Evolutionary conservation across 2,329 filamentous ascomycete genomes (phyloP).

Genomic region (Colletotrichum lini): DNA sequence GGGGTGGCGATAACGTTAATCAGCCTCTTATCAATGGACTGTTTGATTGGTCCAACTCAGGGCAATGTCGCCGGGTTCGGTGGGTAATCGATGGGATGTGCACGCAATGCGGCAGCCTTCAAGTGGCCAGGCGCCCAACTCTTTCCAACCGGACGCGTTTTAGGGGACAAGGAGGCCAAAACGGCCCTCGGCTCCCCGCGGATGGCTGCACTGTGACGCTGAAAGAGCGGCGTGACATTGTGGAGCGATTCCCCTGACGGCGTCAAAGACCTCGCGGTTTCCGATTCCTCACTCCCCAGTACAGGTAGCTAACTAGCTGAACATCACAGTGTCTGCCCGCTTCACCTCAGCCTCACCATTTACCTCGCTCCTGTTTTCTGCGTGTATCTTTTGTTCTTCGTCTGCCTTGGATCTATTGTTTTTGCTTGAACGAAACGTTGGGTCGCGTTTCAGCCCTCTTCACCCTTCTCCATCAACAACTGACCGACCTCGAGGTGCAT

Average conservation of each 20-base stretch:
- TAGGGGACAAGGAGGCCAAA: constrained; percentile 11
- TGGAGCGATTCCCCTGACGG: not conserved
- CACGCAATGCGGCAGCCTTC: constrained; percentile 21
- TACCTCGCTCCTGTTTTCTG: not conserved
- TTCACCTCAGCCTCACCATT: constrained; percentile 5
- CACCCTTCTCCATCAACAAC: constrained; percentile 18
- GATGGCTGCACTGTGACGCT: not conserved
- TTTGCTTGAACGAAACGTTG: constrained; percentile 32
- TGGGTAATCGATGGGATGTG: not conserved
- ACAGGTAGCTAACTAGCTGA: not conserved
- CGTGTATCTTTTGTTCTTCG: not conserved
- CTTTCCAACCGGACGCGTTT: not conserved
- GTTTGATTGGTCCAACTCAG: not conserved
- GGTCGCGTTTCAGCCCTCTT: constrained; percentile 28
- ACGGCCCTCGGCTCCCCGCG: not conserved
- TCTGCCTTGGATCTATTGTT: not conserved
- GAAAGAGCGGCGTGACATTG: constrained; percentile 2
- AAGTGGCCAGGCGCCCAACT: constrained; percentile 1
- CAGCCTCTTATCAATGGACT: not conserved
- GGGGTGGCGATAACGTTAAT: constrained; percentile 3
- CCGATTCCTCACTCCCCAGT: not conserved
- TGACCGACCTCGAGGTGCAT: constrained; percentile 17
- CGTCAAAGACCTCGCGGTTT: not conserved
- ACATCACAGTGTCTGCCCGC: not conserved
- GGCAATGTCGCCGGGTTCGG: not conserved